phyloP scores from a whole-genome alignment of 2,329 filamentous ascomycete genomes.

The Fusarium xyrophilum region DNA sequence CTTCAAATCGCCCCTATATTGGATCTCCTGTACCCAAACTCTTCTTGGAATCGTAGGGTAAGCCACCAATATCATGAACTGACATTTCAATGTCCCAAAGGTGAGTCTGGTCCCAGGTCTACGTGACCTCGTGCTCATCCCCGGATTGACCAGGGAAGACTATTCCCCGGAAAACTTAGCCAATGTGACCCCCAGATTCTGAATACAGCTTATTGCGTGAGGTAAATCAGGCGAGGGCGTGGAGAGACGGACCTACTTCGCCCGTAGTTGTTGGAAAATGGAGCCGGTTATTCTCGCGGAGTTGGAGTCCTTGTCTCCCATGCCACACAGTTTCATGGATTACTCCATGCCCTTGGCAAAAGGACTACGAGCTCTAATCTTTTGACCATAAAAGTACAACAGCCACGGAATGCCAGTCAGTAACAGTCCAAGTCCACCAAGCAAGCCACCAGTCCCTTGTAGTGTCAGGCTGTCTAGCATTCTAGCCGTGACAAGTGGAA shows the following conservation, averaged over 20 bases:
- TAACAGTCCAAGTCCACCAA: conserved; percentile 66
- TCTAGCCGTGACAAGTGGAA: conserved; percentile 81
- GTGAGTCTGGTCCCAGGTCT: not conserved
- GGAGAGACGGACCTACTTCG: conserved; percentile 1
- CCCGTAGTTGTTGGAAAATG: not conserved
- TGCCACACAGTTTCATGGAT: not conserved
- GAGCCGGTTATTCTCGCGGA: not conserved
- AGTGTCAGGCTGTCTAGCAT: conserved; percentile 68
- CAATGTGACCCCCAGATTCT: not conserved
- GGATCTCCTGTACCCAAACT: rapidly evolving
- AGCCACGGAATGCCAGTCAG: conserved; percentile 73
- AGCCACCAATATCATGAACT: not conserved
- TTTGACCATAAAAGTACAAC: conserved; percentile 68
- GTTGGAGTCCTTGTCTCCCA: not conserved
- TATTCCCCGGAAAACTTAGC: not conserved
- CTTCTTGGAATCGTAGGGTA: not conserved
- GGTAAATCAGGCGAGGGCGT: not conserved
- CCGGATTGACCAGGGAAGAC: not conserved
- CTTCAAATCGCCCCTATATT: not conserved
- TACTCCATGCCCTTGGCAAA: conserved; percentile 54
- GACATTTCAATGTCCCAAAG: not conserved
- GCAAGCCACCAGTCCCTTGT: conserved; percentile 66
- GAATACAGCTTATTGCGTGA: not conserved
- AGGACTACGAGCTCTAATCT: conserved; percentile 67
- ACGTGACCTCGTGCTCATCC: not conserved